Conservation (phyloP, 768 basidiomycete species). For the Trametes gibbosa region DNA sequence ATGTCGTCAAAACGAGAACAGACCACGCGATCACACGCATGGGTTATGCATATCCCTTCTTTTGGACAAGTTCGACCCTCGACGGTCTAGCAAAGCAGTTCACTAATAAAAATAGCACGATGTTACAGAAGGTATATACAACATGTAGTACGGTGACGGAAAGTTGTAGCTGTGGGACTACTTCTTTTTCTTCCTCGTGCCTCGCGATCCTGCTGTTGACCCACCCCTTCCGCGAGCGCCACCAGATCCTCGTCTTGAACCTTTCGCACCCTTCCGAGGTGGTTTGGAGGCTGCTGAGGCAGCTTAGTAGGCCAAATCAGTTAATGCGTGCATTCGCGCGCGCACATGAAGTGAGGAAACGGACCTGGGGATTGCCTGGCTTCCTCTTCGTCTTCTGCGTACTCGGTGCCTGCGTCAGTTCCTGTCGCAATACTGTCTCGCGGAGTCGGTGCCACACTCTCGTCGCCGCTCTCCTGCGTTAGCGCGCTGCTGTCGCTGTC, state of each 20-base stretch:
- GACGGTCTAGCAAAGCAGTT: neutral
- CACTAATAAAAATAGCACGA: neutral
- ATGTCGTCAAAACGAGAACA: slow-evolving; percentile 25
- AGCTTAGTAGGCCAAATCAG: neutral
- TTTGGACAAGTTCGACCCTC: neutral
- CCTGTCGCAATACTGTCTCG: slow-evolving; percentile 67
- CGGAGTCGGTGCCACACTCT: slow-evolving; percentile 56
- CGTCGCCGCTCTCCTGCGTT: slow-evolving; percentile 81
- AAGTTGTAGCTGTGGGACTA: slow-evolving; percentile 18
- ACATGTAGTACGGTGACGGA: neutral
- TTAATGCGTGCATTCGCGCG: neutral
- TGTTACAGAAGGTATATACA: neutral
- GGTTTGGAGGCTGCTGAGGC: slow-evolving; percentile 22
- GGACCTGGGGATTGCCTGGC: slow-evolving; percentile 58
- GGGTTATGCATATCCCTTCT: slow-evolving; percentile 19
- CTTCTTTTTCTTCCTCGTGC: slow-evolving; percentile 47
- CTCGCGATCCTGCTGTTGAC: slow-evolving; percentile 35
- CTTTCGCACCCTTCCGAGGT: slow-evolving; percentile 32
- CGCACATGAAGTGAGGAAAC: slow-evolving; percentile 16
- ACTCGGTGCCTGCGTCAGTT: slow-evolving; percentile 68
- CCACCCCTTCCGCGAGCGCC: slow-evolving; percentile 32
- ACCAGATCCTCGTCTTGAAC: slow-evolving; percentile 21
- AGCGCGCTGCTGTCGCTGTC: slow-evolving; percentile 84
- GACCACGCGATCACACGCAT: slow-evolving; percentile 19
- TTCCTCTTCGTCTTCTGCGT: slow-evolving; percentile 67